These are phyloP conservation scores for Blastobotrys peoriensis DNA, from an alignment of 805 yeast genomes.

Conservation along the genomic window DNA sequence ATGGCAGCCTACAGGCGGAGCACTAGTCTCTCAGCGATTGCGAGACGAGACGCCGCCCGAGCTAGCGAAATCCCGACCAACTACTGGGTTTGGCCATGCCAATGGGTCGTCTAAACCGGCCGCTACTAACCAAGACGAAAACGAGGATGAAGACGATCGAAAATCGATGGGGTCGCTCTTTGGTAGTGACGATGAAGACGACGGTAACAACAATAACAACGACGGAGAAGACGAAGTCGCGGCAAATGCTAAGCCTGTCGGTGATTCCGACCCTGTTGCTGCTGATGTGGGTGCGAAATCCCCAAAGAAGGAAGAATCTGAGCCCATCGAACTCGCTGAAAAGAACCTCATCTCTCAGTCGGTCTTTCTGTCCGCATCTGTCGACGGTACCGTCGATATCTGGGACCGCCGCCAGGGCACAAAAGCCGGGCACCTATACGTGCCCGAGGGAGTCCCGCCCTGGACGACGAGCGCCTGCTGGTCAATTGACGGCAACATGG, in stretches of 20 bases:
- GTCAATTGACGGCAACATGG: constrained; percentile 74
- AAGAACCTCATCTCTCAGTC: constrained; percentile 12
- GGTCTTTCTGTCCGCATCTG: constrained; percentile 69
- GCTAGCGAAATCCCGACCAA: background rate
- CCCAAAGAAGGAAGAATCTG: constrained; percentile 7
- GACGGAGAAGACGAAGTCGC: constrained; percentile 6
- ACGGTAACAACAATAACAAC: constrained; percentile 5
- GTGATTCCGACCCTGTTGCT: background rate
- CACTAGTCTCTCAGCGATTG: constrained; percentile 16
- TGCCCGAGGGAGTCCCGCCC: constrained; percentile 72
- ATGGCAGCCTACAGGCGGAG: constrained; percentile 38
- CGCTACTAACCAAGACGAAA: constrained; percentile 7
- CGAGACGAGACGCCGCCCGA: constrained; percentile 1
- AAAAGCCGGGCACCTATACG: constrained; percentile 41
- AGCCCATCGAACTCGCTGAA: constrained; percentile 3
- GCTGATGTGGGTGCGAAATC: background rate
- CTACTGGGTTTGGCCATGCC: background rate
- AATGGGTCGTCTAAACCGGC: constrained; percentile 6
- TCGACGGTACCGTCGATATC: constrained; percentile 72
- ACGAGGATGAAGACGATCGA: constrained; percentile 22
- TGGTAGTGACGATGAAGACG: constrained; percentile 50
- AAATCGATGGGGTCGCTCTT: constrained; percentile 48
- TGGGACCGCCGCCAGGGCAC: constrained; percentile 68
- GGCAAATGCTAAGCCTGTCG: constrained; percentile 2
- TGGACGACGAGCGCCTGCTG: constrained; percentile 87